Evolutionary conservation across 2,329 filamentous ascomycete species (phyloP).

Genomic region (Aspergillus fischeri): DNA sequence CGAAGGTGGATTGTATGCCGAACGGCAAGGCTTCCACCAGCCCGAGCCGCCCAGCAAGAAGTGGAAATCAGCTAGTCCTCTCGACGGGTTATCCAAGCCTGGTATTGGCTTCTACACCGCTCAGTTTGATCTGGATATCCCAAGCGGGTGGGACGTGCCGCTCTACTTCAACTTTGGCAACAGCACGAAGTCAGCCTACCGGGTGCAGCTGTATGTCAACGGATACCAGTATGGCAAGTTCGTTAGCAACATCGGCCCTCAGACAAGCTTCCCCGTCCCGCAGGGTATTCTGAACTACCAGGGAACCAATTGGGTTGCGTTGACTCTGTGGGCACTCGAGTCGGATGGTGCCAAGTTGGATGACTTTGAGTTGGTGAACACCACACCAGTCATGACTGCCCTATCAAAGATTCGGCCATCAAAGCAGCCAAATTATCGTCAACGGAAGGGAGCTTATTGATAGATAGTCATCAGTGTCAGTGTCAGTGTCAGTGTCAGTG

Average conservation of each 20-base stretch:
- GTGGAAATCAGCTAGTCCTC: conserved; percentile 34
- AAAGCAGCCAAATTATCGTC: conserved; percentile 44
- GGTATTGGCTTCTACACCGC: conserved; percentile 53
- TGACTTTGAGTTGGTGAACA: conserved; percentile 48
- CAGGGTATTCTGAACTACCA: conserved; percentile 68
- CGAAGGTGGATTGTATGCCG: conserved; percentile 54
- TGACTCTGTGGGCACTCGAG: conserved; percentile 66
- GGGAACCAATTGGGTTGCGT: conserved; percentile 64
- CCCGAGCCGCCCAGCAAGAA: conserved; percentile 40
- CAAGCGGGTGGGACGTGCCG: conserved; percentile 53
- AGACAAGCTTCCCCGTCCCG: conserved; percentile 67
- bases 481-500: background rate
- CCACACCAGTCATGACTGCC: conserved; percentile 50
- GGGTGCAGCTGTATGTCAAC: conserved; percentile 67
- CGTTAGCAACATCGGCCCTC: conserved; percentile 69
- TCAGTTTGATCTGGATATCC: conserved; percentile 49
- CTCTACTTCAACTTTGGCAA: conserved; percentile 49
- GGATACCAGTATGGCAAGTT: conserved; percentile 71
- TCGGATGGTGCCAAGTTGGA: conserved; percentile 54
- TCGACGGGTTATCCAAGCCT: conserved; percentile 40
- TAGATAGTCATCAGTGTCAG: too few species aligned
- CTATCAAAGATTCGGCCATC: conserved; percentile 45
- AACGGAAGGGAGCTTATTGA: conserved; percentile 51
- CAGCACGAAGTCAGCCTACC: conserved; percentile 50
- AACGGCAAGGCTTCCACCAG: conserved; percentile 55